Evolutionary conservation across 176 grass and related monocot genomes (phyloP), one percentile per base, ranked within the genome.

Genomic region (Carex littledalei): DNA sequence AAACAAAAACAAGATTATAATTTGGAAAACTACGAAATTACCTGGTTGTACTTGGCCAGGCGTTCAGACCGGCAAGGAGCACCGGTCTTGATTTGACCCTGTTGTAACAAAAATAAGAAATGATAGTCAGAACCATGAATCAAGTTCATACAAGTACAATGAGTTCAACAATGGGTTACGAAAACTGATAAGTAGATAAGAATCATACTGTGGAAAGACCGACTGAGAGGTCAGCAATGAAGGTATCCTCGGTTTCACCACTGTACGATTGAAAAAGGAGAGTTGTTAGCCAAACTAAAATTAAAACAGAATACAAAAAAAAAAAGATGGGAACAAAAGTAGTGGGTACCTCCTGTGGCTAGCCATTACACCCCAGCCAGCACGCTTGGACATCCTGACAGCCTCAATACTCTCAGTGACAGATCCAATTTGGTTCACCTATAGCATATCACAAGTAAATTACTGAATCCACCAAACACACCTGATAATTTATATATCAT

Each of bases 21-120:
- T 64, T 63, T 49, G 13, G 67, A 16, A 60, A 37, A 39, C 0
- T 64, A 84, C 39, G 14, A 22, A 58, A 73, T 90, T 85, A 84
- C 96, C 90, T 98, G 96, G 90, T 98, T 98, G 81, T 98, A 98
- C 85, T 98, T 98, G 72, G 96, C 93, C 10, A 98, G 93, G 49
- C 95, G 95, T 80, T 98, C 95, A 2, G 95, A 98, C 9, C 95
- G 82, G 90, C 95, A 98, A 55, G 95, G 95, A 72, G 95, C 95
- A 72, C 95, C 95, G 4, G 95, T 98, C 86, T 98, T 98, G 87
- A 98, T 98, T 77, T 98, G 93, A 18, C 95, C 95, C 95, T 98
- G 83, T 65, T 83, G 72, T 72, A 83, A 16, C 37, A 47, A 15
- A 88, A 85, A 3, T 17, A 49, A 72, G 6, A 67, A 60, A 68